Base-by-base conservation (phyloP, 495 filamentous ascomycete species). In the Daldinia bambusicola region DNA sequence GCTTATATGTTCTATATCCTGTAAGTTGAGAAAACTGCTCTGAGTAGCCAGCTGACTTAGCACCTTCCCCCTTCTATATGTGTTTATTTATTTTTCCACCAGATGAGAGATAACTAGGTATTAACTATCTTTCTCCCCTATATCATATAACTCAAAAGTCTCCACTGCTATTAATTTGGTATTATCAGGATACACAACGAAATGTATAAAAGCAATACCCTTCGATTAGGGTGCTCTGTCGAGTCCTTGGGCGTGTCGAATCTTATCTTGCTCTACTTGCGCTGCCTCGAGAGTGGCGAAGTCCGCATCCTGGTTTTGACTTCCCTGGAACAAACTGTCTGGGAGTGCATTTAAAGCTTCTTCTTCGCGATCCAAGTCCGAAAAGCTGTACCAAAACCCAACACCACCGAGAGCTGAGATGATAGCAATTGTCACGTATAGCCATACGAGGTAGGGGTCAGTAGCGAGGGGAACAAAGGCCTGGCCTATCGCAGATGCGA, bases 401-500 rank as follows among this genome's bases (percentile, higher is more conserved):
- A 82, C 62, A 5, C 84, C 85, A n/a, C 86, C 89, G 5, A 89
- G 50, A 59, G 85, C 84, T 3, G 90, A 85, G 14, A 92, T 74
- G 34, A 92, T 83, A 9, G 88, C 90, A 31, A 90, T 84, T 1
- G 85, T 71, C 5, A 80, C 84, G 75, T 93, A 93, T 75, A 92
- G 78, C 80, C 84, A 85, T 22, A 87, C 79, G n/a, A 94, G 81
- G 3, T 89, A 74, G 0, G 92, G 91, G 72, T 94, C 92, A 8
- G 79, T 81, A n/a, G 88, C 84, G 1, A 92, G 80, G 5, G 85
- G 80, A 13, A 88, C 84, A n/a, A 93, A 80, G 0, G 90, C 90
- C 78, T 92, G 85, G 8, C 88, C 89, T 50, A 94, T 82, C 16
- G 91, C 90, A 16, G 88, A 81, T 0, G 88, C 86, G 76, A 93